Percentiles rank a stretch among this genome's conserved stretches.
Evolutionary conservation across 495 filamentous ascomycete species (phyloP).

Genomic region (Penicillium robsamsonii): DNA sequence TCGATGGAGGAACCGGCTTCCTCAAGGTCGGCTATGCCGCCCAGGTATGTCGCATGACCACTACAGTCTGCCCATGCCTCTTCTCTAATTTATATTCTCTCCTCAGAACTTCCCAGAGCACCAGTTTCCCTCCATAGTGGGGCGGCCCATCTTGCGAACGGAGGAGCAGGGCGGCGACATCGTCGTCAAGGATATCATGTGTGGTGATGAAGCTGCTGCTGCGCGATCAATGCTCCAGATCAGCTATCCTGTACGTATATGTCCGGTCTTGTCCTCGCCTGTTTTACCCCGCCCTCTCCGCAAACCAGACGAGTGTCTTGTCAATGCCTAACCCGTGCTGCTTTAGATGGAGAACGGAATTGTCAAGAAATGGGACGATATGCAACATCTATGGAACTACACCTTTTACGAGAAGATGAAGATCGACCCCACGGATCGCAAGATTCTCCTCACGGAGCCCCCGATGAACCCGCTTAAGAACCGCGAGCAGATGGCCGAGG

Average conservation of each 20-base stretch:
- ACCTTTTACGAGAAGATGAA: slow-evolving; percentile 97
- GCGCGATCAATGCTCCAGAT: slow-evolving; percentile 97
- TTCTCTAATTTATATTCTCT: slow-evolving; percentile 11
- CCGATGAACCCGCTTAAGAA: slow-evolving; percentile 97
- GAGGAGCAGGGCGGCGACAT: slow-evolving; percentile 79
- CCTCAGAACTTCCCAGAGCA: slow-evolving; percentile 93
- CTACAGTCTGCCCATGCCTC: slow-evolving; percentile 8
- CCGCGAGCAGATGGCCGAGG: slow-evolving; percentile 93
- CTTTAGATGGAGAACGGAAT: slow-evolving; percentile 97
- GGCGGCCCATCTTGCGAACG: slow-evolving; percentile 92
- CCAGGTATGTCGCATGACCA: slow-evolving; percentile 53
- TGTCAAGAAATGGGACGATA: slow-evolving; percentile 98
- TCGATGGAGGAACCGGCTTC: slow-evolving; percentile 99
- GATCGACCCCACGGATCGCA: slow-evolving; percentile 84
- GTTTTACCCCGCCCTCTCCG: slow-evolving; percentile 27
- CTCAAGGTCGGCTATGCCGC: slow-evolving; percentile 98
- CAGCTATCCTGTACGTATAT: slow-evolving; percentile 74
- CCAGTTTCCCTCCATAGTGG: slow-evolving; percentile 97
- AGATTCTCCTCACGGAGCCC: slow-evolving; percentile 97
- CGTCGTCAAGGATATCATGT: slow-evolving; percentile 99
- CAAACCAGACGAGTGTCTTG: slow-evolving; percentile 22
- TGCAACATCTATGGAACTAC: slow-evolving; percentile 99
- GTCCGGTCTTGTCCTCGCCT: slow-evolving; percentile 11
- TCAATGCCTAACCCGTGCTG: slow-evolving; percentile 24
- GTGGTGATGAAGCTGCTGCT: slow-evolving; percentile 94